Base-by-base conservation (phyloP, 1,284 basidiomycete genomes). In the Tilletia indica region DNA sequence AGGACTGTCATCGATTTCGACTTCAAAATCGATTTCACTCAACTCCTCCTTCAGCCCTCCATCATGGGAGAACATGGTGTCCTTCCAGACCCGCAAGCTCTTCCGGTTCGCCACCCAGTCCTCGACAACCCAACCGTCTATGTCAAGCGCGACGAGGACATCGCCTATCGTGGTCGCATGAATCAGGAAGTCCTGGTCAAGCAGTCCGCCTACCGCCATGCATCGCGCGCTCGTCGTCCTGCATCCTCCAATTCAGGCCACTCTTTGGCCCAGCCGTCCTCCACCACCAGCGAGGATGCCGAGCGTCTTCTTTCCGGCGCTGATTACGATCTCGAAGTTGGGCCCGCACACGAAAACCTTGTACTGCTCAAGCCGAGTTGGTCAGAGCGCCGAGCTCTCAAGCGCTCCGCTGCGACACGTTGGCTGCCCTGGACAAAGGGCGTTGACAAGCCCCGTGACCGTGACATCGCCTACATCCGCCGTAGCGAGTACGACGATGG, bases 131-230 rank as follows among this genome's bases (percentile, higher is more conserved):
- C 61, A 38, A 64, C 61, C 4, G 19, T 64, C 3, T 64, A 38
- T 34, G 61, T 64, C 34, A 64, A 64, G 34, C 12, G 12, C 31
- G 61, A 64, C 61, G 12, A 64, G 6, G 61, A 38, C n/a, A 25
- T 42, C 3, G 61, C 61, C 16, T 64, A 64, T 39, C 61, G 61
- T 6, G 61, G 61, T 16, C 61, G 61, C 34, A 64, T 64, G 61
- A 14, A 19, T 16, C 61, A 38, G n/a, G 61, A 64, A 38, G 12
- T 39, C 11, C 61, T 64, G 36, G 36, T 19, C 12, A 14, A 12
- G 21, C 12, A 34, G 34, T 6, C 38, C 12, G 31, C 61, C 2
- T 19, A 64, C 34, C 12, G 14, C 36, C 9, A n/a, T 8, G 12
- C 61, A 45, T 14, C 42, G 9, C 42, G 42, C 42, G 9, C 14